A percentile compares a stretch with the other conserved stretches of the same genome.
These are phyloP conservation scores for Alternaria gansuensis DNA, from an alignment of 2,329 filamentous ascomycete species.

Conservation along the genomic window DNA sequence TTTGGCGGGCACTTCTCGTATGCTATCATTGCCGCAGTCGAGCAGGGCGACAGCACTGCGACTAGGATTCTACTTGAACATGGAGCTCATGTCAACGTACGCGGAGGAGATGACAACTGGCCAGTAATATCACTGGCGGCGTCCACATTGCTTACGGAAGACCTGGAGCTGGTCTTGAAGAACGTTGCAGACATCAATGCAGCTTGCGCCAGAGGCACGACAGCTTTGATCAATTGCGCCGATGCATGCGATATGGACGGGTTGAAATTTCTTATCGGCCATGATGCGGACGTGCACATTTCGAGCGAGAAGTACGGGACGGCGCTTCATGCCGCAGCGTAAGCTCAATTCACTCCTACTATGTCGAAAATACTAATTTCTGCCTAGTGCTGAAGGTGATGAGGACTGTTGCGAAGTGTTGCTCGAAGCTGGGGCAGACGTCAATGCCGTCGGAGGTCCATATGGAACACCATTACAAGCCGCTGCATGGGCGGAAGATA, in stretches of 20 bases:
- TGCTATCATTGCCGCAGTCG: constrained; percentile 31
- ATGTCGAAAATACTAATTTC: constrained; percentile 1
- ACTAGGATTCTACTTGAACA: constrained; percentile 29
- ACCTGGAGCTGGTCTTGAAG: constrained; percentile 30
- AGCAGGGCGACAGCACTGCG: constrained; percentile 24
- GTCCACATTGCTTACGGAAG: constrained; percentile 24
- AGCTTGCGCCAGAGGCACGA: constrained; percentile 29
- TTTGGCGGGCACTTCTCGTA: constrained; percentile 29
- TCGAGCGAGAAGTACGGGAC: constrained; percentile 29
- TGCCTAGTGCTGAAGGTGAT: constrained; percentile 22
- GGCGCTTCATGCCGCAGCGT: constrained; percentile 35
- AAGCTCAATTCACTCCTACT: constrained; percentile 3
- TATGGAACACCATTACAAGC: constrained; percentile 33
- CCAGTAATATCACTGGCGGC: constrained; percentile 31
- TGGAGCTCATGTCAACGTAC: constrained; percentile 34
- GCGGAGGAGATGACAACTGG: constrained; percentile 32
- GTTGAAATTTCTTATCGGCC: constrained; percentile 26
- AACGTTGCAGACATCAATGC: constrained; percentile 34
- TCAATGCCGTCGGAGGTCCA: constrained; percentile 29
- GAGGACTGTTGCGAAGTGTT: constrained; percentile 30
- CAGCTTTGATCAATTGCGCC: constrained; percentile 35
- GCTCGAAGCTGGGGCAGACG: constrained; percentile 30
- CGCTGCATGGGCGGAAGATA: constrained; percentile 26
- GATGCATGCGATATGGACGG: constrained; percentile 26
- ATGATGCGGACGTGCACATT: constrained; percentile 30